Evolutionary conservation across 352 stramenopile species (phyloP), one percentile per base, ranked within the genome.

Genomic region (Globisporangium lucens): DNA sequence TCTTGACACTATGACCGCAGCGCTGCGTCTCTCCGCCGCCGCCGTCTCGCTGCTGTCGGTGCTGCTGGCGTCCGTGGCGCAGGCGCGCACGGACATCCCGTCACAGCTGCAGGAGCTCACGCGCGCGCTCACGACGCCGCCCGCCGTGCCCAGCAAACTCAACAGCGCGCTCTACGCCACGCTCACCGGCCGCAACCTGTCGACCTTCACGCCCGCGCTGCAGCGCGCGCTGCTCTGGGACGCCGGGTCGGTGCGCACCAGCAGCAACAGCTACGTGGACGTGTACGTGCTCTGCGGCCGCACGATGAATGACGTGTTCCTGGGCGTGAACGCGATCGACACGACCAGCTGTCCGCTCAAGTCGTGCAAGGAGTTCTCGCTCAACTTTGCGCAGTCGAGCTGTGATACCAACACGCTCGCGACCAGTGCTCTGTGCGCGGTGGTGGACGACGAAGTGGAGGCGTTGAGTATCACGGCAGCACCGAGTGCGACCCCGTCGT

Each of bases 161-260:
- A 57, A 57, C 52, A 22, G n/a, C n/a, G 52, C 52, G 27, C 52
- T 57, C 12, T 13, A 20, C 0, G 15, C 24, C 22, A 36, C 52
- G 27, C 52, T 57, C 24, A 5, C 4, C 22, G 17, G 24, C 13
- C 22, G 13, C 22, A 57, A 36, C 10, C 27, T 57, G 22, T 33
- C 52, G 27, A 12, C 24, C 4, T n/a, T 57, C 24, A 22, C 52
- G 13, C 52, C 47, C 20, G n/a, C 47, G 1, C 67, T 91, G 2
- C 85, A 93, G 56, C 78, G 81, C 15, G 82, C 83, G 5, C 65
- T 93, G 47, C 68, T 93, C 5, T 93, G 85, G 83, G 81, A 93
- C 61, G 73, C 74, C 0, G 85, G 85, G 15, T 49, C 13, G 9
- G 41, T 49, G 47, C 47, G 47, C 47, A 27, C 47, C 15, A 69